Conservation (phyloP, 2,329 filamentous ascomycete genomes). For the Pyrenochaeta sp. region DNA sequence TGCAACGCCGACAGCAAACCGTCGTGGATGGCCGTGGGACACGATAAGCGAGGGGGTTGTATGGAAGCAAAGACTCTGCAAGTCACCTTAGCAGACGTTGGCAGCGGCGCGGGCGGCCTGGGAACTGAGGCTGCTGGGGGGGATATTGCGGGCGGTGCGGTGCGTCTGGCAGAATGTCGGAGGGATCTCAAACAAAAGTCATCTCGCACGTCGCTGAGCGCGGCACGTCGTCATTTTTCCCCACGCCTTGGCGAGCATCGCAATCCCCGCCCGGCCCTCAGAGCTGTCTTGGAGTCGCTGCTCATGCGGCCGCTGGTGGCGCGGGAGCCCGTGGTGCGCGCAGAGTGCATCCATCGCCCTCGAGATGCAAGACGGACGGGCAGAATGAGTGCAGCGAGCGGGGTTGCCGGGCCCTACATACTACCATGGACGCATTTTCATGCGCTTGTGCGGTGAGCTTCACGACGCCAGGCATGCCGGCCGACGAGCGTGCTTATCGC, state of each 20-base stretch:
- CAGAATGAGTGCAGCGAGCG: constrained; percentile 19
- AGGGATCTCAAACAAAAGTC: constrained; percentile 32
- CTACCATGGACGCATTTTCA: no score
- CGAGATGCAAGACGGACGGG: constrained; percentile 8
- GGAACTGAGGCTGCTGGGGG: constrained; percentile 29
- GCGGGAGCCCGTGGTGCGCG: background rate
- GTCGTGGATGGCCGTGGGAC: constrained; percentile 9
- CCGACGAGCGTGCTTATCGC: constrained; percentile 31
- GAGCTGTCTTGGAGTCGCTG: background rate
- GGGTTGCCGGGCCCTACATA: no score
- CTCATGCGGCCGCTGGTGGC: background rate
- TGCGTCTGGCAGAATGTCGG: constrained; percentile 22
- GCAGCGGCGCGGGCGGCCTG: no score
- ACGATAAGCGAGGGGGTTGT: constrained; percentile 14
- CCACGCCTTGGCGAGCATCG: constrained; percentile 28
- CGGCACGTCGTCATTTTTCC: constrained; percentile 21
- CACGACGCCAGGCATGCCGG: constrained; percentile 17
- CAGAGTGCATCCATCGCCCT: background rate
- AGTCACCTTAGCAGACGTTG: no score
- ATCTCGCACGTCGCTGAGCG: constrained; percentile 26
- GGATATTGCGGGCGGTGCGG: no score
- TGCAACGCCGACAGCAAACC: constrained; percentile 23
- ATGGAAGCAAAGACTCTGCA: constrained; percentile 4
- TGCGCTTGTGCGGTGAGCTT: constrained; percentile 39
- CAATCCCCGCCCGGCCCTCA: background rate